A percentile compares a stretch with the other conserved stretches of the same genome.
Evolutionary conservation across 2,329 filamentous ascomycete species (phyloP).

Genomic region (Talaromyces sp.): DNA sequence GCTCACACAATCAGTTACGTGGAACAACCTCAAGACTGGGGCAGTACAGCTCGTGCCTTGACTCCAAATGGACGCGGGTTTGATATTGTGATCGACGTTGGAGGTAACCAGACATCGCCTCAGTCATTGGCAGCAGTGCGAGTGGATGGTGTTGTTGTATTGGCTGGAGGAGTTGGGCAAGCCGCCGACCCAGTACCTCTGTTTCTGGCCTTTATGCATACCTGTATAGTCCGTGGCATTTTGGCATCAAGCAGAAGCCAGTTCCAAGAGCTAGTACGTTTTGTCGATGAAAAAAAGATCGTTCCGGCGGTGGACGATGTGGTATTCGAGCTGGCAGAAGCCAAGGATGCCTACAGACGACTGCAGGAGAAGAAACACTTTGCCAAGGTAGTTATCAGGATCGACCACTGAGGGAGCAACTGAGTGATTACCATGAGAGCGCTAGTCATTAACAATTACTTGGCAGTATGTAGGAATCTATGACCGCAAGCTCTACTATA

Average conservation of each 20-base stretch:
- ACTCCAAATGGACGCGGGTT: constrained; percentile 35
- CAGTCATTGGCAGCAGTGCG: constrained; percentile 36
- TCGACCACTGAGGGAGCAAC: neutral
- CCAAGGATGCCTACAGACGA: constrained; percentile 22
- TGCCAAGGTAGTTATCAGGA: constrained; percentile 31
- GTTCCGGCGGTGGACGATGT: constrained; percentile 27
- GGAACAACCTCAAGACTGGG: constrained; percentile 34
- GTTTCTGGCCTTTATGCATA: constrained; percentile 17
- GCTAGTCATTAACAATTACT: neutral
- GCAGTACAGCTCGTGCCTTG: constrained; percentile 30
- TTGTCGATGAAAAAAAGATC: constrained; percentile 20
- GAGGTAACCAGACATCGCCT: constrained; percentile 36
- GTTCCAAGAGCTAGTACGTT: constrained; percentile 29
- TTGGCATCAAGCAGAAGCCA: constrained; percentile 30
- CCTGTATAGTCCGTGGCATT: constrained; percentile 31
- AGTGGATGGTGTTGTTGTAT: constrained; percentile 34
- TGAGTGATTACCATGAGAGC: neutral
- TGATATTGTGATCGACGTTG: constrained; percentile 37
- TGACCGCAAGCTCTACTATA: too few species aligned
- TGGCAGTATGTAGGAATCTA: neutral
- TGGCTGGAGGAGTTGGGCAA: constrained; percentile 25
- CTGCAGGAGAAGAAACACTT: constrained; percentile 25
- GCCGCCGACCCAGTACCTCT: neutral
- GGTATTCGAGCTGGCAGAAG: constrained; percentile 25
- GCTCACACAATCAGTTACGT: constrained; percentile 43